Percentiles rank a stretch among this genome's conserved stretches.
These are phyloP conservation scores for Colletotrichum orchidophilum DNA, from an alignment of 2,329 filamentous ascomycete genomes.

Conservation along the genomic window DNA sequence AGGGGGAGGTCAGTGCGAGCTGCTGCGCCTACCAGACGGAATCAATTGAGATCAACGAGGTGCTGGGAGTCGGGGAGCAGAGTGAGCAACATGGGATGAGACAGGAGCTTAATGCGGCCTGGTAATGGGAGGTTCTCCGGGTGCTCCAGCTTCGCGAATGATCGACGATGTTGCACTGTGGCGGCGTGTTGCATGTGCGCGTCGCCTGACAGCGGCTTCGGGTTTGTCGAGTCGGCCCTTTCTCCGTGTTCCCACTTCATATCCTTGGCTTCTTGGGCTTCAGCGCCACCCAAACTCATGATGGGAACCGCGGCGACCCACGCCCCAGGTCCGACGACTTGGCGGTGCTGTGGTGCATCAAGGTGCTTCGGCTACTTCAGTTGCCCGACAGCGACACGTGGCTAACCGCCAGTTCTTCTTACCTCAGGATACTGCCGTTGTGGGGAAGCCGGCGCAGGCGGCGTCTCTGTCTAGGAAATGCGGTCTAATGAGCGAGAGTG, in stretches of 20 bases:
- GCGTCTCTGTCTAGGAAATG: not conserved
- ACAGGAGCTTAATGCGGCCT: not conserved
- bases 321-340: no score
- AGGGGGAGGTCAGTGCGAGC: not conserved
- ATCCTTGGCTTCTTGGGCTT: not conserved
- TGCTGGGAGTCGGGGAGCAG: not conserved
- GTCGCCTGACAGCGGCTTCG: not conserved
- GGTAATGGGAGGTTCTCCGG: not conserved
- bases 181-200: not conserved
- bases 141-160: not conserved
- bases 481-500: not conserved
- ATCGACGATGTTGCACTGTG: not conserved
- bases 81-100: not conserved
- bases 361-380: not conserved
- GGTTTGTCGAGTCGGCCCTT: constrained; percentile 7
- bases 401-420: not conserved
- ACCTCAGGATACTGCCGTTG: not conserved
- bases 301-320: not conserved
- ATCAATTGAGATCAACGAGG: not conserved
- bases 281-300: not conserved
- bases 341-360: not conserved
- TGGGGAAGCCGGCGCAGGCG: not conserved
- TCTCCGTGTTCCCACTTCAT: constrained; percentile 4
- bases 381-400: not conserved
- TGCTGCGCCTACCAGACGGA: not conserved